A percentile compares a stretch with the other conserved stretches of the same genome.
phyloP scores from a whole-genome alignment of 2,329 filamentous ascomycete species.

The Diplodia corticola region DNA sequence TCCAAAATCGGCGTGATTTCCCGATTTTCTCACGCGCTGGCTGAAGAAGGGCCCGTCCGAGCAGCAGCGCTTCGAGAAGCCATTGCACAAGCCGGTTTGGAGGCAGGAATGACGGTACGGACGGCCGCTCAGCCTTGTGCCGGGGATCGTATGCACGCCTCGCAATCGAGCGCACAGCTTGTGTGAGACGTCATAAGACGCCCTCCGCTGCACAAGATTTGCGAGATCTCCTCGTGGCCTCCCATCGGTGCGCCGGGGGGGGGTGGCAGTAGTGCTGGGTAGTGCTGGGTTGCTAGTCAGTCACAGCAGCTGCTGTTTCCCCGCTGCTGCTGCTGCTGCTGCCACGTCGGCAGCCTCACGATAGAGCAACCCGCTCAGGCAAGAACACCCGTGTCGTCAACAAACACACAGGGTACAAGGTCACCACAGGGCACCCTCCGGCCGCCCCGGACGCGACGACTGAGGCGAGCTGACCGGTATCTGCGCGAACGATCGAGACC shows the following conservation, averaged over 20 bases:
- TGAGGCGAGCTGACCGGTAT: conserved; percentile 31
- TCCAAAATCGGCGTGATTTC: conserved; percentile 12
- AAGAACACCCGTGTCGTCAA: conserved; percentile 13
- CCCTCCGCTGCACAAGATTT: conserved; percentile 7
- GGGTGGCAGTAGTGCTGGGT: background rate
- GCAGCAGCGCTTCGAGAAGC: conserved; percentile 12
- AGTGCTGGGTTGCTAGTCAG: too few species aligned
- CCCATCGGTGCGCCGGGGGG: background rate
- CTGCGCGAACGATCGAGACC: conserved; percentile 18
- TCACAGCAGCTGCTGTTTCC: conserved; percentile 1
- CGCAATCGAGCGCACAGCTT: background rate
- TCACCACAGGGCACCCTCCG: conserved; percentile 24
- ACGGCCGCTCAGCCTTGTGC: conserved; percentile 15
- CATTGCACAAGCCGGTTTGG: conserved; percentile 19
- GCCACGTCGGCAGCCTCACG: conserved; percentile 11
- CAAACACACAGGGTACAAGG: conserved; percentile 28
- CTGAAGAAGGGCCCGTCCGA: conserved; percentile 15
- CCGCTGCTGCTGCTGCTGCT: too few species aligned
- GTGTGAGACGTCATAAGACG: conserved; percentile 13
- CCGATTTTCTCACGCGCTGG: conserved; percentile 16
- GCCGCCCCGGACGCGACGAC: conserved; percentile 5
- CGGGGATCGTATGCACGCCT: conserved; percentile 11
- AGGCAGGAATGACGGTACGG: conserved; percentile 7
- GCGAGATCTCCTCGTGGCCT: conserved; percentile 8
- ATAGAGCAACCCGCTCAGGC: background rate